These are phyloP conservation scores for Saccharomyces hybrid DNA, from an alignment of 1,139 yeast genomes.

Conservation along the genomic window DNA sequence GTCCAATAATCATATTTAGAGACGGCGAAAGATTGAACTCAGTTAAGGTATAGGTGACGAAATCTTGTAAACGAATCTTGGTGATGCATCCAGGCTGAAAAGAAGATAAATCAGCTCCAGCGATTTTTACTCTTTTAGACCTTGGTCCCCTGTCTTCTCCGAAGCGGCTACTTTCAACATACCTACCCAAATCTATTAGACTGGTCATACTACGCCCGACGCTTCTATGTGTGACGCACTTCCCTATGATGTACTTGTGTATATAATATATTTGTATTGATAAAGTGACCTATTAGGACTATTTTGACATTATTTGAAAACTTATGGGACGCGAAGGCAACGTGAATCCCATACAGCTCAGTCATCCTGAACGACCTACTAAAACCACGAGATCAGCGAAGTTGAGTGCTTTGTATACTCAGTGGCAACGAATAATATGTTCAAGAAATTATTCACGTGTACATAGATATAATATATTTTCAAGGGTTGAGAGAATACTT, in stretches of 20 bases:
- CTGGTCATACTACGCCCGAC: not conserved
- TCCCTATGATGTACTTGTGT: not conserved
- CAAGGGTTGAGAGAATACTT: not conserved
- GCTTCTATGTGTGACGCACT: not conserved
- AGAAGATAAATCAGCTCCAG: constrained; percentile 10
- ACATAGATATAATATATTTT: not conserved
- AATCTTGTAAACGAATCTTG: constrained; percentile 60
- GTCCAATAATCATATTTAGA: constrained; percentile 90
- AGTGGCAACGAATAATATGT: not conserved
- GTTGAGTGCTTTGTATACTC: not conserved
- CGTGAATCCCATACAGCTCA: not conserved
- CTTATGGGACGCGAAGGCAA: not conserved
- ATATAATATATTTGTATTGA: not conserved
- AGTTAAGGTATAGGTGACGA: constrained; percentile 74
- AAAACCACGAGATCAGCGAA: not conserved
- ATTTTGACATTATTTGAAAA: not conserved
- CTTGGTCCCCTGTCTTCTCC: not conserved
- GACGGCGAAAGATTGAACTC: constrained; percentile 78
- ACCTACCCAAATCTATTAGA: not conserved
- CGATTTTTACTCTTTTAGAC: constrained; percentile 16
- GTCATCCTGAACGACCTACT: not conserved
- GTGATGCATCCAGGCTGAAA: constrained; percentile 56
- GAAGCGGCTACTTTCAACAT: not conserved
- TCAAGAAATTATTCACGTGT: not conserved
- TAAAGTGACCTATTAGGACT: not conserved